phyloP scores from a whole-genome alignment of 1,284 basidiomycete species.

The Ustilago tritici region DNA sequence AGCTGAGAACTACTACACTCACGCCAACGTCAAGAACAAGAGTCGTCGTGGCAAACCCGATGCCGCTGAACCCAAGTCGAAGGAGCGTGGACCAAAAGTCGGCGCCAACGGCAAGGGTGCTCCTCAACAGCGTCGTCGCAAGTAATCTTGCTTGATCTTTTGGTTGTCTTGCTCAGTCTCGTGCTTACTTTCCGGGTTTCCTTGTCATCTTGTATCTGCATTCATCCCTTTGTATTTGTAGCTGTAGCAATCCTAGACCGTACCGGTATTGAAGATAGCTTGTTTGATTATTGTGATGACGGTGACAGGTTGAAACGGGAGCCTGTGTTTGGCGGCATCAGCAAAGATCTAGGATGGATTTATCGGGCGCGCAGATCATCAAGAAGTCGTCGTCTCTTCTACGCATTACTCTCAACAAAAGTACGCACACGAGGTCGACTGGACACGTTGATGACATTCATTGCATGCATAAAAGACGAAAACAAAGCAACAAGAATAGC shows the following conservation, averaged over 20 bases:
- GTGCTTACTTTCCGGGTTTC: not conserved
- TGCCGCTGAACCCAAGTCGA: conserved; percentile 43
- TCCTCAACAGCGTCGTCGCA: conserved; percentile 40
- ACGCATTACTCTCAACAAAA: no score
- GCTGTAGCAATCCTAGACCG: conserved; percentile 12
- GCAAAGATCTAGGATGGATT: no score
- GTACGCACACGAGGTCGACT: not conserved
- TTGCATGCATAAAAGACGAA: conserved; percentile 12
- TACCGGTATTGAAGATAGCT: not conserved
- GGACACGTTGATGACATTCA: not conserved
- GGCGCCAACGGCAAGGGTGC: conserved; percentile 62
- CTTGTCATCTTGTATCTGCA: conserved; percentile 1
- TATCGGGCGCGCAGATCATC: not conserved
- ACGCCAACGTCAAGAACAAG: conserved; percentile 70
- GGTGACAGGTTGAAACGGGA: not conserved
- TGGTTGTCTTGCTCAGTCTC: not conserved
- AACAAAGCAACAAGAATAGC: not conserved
- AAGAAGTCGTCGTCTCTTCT: not conserved
- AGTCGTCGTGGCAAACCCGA: conserved; percentile 70
- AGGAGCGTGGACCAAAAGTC: conserved; percentile 58
- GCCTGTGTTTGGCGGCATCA: no score
- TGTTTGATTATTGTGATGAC: not conserved
- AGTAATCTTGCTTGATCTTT: conserved; percentile 12
- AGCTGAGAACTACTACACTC: conserved; percentile 86
- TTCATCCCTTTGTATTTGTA: conserved; percentile 22